Evolutionary conservation across 345 rosid species (phyloP), one percentile per base, ranked within the genome.

Genomic region (Populus tremula): DNA sequence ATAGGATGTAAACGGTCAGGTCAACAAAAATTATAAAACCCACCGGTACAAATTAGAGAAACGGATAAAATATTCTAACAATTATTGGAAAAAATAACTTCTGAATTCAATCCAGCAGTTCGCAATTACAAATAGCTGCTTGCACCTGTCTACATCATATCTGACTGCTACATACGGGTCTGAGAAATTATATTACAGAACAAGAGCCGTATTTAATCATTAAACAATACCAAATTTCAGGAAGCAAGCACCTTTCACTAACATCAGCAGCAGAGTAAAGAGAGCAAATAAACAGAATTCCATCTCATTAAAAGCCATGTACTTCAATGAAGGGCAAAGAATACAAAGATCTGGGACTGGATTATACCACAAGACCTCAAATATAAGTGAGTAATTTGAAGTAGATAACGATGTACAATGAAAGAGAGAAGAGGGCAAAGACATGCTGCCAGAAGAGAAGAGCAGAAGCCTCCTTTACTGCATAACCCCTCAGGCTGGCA

Each of bases 371-470:
- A 27, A 61, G 18, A 67, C 59, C 65, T 84, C 87, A 85, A 76
- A 73, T 62, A 23, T 69, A 47, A 20, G 87, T 29, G 18, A 91
- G 86, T 61, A 95, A 78, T 73, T 86, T 92, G 75, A 93, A 89
- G 89, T 91, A 93, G 82, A 92, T 56, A 50, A 90, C 81, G 36
- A 93, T 84, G 69, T 90, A 96, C 39, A 92, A 70, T 9, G 99
- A 89, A 64, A 96, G 87, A 61, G 99, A 90, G 76, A 92, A 81
- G 10, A 96, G 85, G 2, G 99, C 99, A 64, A 89, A 80, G 18
- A 90, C 75, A 69, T 93, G 96, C 79, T 96, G 97, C 99, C 99
- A 96, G 86, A 96, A 96, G 59, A 93, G 87, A 85, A 96, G 89
- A 10, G 96, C 97, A 0, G 97, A 93, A 29, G 97, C 94, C 82